Base-by-base conservation (phyloP, 2,329 filamentous ascomycete genomes). In the Corinectria fuckeliana region DNA sequence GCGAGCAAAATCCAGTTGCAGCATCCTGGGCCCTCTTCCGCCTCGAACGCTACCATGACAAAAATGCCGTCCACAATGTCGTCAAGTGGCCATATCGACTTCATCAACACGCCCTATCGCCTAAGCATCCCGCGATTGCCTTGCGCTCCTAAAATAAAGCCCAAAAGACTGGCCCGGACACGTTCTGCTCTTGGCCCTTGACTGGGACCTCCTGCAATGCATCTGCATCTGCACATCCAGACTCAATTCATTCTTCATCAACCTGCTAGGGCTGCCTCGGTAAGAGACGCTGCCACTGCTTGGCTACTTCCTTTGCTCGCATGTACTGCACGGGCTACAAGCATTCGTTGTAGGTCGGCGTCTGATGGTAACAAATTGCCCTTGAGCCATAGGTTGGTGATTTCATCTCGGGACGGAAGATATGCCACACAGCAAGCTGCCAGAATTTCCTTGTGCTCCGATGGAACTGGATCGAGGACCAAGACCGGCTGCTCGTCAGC, bases 351-450 rank as follows among this genome's bases (percentile, higher is more conserved):
- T 10, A 73, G 63, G 14, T 63, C 64, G 32, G 70, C 54, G 42
- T 76, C 61, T 20, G 79, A 77, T 3, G 78, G 75, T 2, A 82
- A 78, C 8, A 85, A 62, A 58, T 81, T 78, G 5, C 95, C 94
- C 78, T 93, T 97, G 71, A 96, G 86, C 95, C 95, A 99, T 16
- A 98, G 77, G 72, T 97, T 93, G 8, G 94, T 97, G 50, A 98
- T 88, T 76, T 99, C 95, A 68, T 98, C 94, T 62, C 93, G 84
- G 20, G 83, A 85, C 50, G 93, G 91, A 66, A 98, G 83, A 75
- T 97, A 98, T 10, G 90, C 95, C 34, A 99, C 90, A 62, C 95
- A 92, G 76, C 92, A 97, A 47, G 91, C 92, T 10, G 93, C 92
- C 44, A 91, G 75, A 51, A 98, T 86, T 32, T 88, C 84, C 25